Percentiles rank a stretch among this genome's conserved stretches.
phyloP scores from a whole-genome alignment of 2,329 filamentous ascomycete species.

The Cladosporium oxysporum region DNA sequence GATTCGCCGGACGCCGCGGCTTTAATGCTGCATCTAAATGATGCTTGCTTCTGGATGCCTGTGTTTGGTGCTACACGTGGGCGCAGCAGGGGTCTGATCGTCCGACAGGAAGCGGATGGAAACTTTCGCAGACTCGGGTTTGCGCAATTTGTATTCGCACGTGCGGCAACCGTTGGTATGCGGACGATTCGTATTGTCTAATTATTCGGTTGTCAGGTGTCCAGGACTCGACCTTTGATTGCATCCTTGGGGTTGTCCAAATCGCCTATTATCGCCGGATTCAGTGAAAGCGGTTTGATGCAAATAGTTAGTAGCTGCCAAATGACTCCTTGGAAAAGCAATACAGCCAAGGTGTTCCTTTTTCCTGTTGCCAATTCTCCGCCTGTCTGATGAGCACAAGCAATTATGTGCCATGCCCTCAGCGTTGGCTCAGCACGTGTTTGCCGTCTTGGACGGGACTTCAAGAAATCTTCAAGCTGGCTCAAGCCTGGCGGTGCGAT shows the following conservation, averaged over 20 bases:
- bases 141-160: not conserved
- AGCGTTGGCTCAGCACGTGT: not conserved
- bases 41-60: not conserved
- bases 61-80: not conserved
- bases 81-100: not conserved
- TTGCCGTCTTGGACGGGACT: not conserved
- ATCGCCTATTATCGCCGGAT: not conserved
- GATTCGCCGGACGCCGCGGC: not conserved
- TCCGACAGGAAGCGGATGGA: not conserved
- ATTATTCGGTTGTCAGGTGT: not conserved
- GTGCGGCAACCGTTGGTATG: not conserved
- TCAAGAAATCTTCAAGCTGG: constrained; percentile 8
- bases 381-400: not conserved
- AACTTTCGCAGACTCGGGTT: not conserved
- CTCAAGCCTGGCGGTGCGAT: constrained; percentile 4
- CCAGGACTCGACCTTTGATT: not conserved
- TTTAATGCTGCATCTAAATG: not conserved
- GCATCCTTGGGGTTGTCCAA: not conserved
- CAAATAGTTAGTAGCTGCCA: not conserved
- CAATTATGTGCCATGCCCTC: not conserved
- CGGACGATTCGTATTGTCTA: not conserved
- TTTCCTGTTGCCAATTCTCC: not conserved
- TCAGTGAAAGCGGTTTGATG: not conserved
- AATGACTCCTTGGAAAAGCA: not conserved
- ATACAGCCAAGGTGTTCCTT: not conserved